phyloP scores from a whole-genome alignment of 2,329 filamentous ascomycete genomes.

The Ascochyta viciae-villosae region DNA sequence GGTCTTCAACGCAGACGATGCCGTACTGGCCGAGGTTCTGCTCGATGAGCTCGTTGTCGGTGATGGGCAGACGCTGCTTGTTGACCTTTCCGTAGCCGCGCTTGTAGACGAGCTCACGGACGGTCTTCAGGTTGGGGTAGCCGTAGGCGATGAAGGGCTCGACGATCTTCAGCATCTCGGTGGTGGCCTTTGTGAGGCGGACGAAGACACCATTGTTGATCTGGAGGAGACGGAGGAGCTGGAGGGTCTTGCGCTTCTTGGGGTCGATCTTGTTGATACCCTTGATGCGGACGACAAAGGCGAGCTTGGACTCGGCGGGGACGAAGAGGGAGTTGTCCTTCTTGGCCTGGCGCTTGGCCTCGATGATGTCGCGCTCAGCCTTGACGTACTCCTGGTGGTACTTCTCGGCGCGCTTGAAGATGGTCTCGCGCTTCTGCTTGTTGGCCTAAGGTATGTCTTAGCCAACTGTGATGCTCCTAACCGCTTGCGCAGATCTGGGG shows the following conservation, averaged over 20 bases:
- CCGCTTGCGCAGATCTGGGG: conserved; percentile 46
- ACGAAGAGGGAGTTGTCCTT: conserved; percentile 94
- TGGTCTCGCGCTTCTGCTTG: conserved; percentile 97
- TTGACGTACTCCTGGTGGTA: conserved; percentile 99
- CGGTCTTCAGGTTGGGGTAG: conserved; percentile 98
- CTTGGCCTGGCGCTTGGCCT: conserved; percentile 88
- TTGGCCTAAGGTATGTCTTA: conserved; percentile 73
- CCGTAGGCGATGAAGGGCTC: conserved; percentile 99
- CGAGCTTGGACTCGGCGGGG: conserved; percentile 92
- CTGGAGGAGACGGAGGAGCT: conserved; percentile 99
- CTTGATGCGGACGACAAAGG: conserved; percentile 99
- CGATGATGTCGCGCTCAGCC: conserved; percentile 95
- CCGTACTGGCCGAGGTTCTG: conserved; percentile 89
- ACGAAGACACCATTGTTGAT: conserved; percentile 99
- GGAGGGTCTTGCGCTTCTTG: conserved; percentile 99
- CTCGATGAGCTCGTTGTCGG: conserved; percentile 98
- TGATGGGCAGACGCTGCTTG: conserved; percentile 96
- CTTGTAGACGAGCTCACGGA: conserved; percentile 98
- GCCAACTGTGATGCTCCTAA: conserved; percentile 49
- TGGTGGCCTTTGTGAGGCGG: conserved; percentile 95
- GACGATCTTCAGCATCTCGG: conserved; percentile 94
- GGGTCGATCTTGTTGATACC: conserved; percentile 99
- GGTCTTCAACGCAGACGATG: conserved; percentile 98
- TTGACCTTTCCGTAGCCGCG: conserved; percentile 98
- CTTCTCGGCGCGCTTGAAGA: conserved; percentile 99